These are phyloP conservation scores for Pseudogymnoascus destructans DNA, from an alignment of 2,329 filamentous ascomycete genomes.

Conservation along the genomic window DNA sequence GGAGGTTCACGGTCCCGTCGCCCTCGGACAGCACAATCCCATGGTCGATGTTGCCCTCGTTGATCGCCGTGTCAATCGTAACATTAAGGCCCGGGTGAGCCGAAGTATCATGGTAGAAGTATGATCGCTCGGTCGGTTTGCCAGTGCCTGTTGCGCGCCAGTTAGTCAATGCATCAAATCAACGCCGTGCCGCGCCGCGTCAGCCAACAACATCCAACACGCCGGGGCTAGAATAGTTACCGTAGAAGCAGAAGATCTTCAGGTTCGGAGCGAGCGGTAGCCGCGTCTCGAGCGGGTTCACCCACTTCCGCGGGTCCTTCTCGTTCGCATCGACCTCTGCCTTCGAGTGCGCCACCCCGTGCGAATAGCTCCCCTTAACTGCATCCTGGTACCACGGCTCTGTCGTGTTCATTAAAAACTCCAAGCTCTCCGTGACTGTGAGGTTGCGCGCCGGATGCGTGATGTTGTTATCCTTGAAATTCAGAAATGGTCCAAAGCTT, in stretches of 20 bases:
- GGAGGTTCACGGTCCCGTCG: conserved; percentile 87
- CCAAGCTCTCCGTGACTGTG: conserved; percentile 63
- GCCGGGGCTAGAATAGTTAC: conserved; percentile 19
- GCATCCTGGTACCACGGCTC: conserved; percentile 77
- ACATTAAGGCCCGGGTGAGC: conserved; percentile 61
- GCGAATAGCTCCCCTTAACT: conserved; percentile 65
- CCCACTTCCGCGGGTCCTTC: conserved; percentile 69
- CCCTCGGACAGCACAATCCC: conserved; percentile 94
- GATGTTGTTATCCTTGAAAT: conserved; percentile 59
- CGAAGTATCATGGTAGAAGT: conserved; percentile 65
- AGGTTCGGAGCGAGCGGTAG: conserved; percentile 76
- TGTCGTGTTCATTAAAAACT: conserved; percentile 63
- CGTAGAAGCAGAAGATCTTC: conserved; percentile 97
- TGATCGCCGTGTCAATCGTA: conserved; percentile 56
- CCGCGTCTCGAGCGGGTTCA: conserved; percentile 84
- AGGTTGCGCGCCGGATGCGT: conserved; percentile 59
- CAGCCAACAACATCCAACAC: conserved; percentile 3
- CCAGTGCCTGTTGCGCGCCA: conserved; percentile 45
- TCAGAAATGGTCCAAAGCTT: conserved; percentile 70
- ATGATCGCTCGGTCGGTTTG: conserved; percentile 83
- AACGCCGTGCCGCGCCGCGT: background rate
- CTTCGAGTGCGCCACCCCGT: conserved; percentile 69
- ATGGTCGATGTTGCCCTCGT: conserved; percentile 54
- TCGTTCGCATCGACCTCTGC: conserved; percentile 75
- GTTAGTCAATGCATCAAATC: background rate